Evolutionary conservation across 2,329 filamentous ascomycete genomes (phyloP).

Genomic region (Dissoconium aciculare): DNA sequence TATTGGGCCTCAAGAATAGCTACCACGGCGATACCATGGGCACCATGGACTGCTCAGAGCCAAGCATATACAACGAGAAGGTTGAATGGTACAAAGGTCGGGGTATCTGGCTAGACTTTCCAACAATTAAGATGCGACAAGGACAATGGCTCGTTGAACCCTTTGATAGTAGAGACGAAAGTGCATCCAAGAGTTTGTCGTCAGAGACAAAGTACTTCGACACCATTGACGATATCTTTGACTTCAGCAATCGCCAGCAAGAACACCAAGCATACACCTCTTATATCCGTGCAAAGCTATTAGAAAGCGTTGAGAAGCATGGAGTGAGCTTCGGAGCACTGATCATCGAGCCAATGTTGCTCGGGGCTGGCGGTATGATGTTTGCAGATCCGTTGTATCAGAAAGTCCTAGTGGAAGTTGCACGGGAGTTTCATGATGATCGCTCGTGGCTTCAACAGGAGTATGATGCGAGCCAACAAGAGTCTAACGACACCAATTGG

Average conservation of each 20-base stretch:
- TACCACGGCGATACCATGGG: slow-evolving; percentile 84
- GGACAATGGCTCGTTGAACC: slow-evolving; percentile 54
- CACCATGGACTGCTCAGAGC: slow-evolving; percentile 73
- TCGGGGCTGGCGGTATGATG: slow-evolving; percentile 73
- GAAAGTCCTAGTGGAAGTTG: slow-evolving; percentile 49
- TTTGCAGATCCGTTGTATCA: slow-evolving; percentile 78
- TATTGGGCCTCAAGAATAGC: slow-evolving; percentile 62
- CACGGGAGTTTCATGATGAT: slow-evolving; percentile 33
- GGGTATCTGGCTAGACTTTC: slow-evolving; percentile 69
- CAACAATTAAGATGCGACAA: slow-evolving; percentile 49
- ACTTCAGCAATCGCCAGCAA: slow-evolving; percentile 29
- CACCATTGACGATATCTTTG: slow-evolving; percentile 44
- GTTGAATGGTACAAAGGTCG: slow-evolving; percentile 74
- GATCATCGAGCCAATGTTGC: slow-evolving; percentile 64
- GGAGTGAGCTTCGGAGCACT: slow-evolving; percentile 59
- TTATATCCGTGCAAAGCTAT: slow-evolving; percentile 31
- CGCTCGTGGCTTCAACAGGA: not conserved
- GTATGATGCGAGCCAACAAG: not conserved
- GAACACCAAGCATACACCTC: slow-evolving; percentile 13
- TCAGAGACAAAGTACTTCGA: slow-evolving; percentile 27
- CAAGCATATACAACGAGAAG: slow-evolving; percentile 62
- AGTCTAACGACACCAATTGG: slow-evolving; percentile 36
- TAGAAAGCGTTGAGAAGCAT: slow-evolving; percentile 33
- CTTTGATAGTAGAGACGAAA: slow-evolving; percentile 31
- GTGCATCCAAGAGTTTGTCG: slow-evolving; percentile 28